Evolutionary conservation across 352 stramenopile species (phyloP), one percentile per base, ranked within the genome.

Genomic region (Albugo laibachii): DNA sequence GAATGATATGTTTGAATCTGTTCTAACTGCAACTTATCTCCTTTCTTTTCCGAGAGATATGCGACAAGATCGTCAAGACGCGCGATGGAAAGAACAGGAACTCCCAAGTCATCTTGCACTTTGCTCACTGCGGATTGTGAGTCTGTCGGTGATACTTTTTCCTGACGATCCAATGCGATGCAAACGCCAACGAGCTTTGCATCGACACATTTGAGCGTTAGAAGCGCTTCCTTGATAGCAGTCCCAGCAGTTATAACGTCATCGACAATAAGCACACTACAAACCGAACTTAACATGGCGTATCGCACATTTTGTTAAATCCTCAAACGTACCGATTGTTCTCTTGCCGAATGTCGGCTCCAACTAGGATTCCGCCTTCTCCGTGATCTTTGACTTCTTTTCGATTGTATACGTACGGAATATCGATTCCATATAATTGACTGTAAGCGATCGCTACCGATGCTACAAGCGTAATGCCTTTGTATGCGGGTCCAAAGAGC

Each of bases 381-480:
- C 95, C 95, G 65, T 99, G 95, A 62, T 99, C 93, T 69, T 99
- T 99, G 10, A 85, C 84, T 68, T 99, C 96, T 66, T 99, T 99
- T 48, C 96, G 92, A 68, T 99, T 97, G 72, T 98, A 99, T 1
- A 92, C 81, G 62, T 97, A 98, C 10, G 91, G 87, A 18, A 97
- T 55, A 61, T 98, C 83, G 14, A 92, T 50, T 14, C 86, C 87
- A 59, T 93, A 95, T 44, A 87, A 60, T 37, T 87, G 73, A 20
- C 70, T 89, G 31, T 98, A 92, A 37, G 89, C 83, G 20, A 95
- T 91, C 37, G 86, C 87, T 8, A 98, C 92, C 21, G 95, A 76
- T 12, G 92, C 93, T 21, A 83, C 85, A 6, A 99, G 70, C 24
- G 94, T 97, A 63, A 99, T 99, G 47, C 95, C 95, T 78, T 99